Percentiles rank a stretch among this genome's conserved stretches.
Evolutionary conservation across 257 asterid species (phyloP).

Genomic region (Leonotis leonurus): DNA sequence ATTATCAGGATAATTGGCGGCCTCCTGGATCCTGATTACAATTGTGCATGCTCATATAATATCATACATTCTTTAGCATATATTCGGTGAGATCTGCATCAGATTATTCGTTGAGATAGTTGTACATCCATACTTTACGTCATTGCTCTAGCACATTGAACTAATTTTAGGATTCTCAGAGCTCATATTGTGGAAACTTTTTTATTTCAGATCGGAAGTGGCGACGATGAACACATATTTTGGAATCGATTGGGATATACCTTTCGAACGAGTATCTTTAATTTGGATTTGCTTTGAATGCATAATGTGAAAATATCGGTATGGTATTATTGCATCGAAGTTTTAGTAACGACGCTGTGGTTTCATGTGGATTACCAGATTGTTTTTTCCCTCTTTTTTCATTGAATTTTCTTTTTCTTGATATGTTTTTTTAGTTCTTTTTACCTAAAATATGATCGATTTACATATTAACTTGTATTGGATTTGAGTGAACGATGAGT

Average conservation of each 20-base stretch:
- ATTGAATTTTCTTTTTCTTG: not conserved
- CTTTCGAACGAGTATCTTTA: constrained; percentile 10
- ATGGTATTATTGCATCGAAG: constrained; percentile 15
- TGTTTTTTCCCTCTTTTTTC: not conserved
- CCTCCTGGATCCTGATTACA: not conserved
- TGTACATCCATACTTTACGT: not conserved
- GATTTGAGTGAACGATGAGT: constrained; percentile 5
- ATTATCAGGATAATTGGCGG: not conserved
- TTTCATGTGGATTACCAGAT: constrained; percentile 24
- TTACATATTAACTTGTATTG: constrained; percentile 20
- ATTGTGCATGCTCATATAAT: not conserved
- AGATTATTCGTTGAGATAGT: not conserved
- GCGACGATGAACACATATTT: constrained; percentile 43
- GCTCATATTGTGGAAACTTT: constrained; percentile 1
- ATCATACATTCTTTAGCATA: not conserved
- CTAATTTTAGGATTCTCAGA: not conserved
- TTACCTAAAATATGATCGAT: constrained; percentile 15
- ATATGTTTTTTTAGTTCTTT: not conserved
- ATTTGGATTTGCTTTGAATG: constrained; percentile 9
- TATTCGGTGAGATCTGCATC: not conserved
- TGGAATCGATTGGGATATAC: constrained; percentile 13
- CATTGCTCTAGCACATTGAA: not conserved
- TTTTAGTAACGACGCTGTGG: constrained; percentile 21
- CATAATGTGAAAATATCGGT: constrained; percentile 15
- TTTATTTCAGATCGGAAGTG: constrained; percentile 70